Conservation (phyloP, 441 rosid species). For the Bruguiera hainesii region DNA sequence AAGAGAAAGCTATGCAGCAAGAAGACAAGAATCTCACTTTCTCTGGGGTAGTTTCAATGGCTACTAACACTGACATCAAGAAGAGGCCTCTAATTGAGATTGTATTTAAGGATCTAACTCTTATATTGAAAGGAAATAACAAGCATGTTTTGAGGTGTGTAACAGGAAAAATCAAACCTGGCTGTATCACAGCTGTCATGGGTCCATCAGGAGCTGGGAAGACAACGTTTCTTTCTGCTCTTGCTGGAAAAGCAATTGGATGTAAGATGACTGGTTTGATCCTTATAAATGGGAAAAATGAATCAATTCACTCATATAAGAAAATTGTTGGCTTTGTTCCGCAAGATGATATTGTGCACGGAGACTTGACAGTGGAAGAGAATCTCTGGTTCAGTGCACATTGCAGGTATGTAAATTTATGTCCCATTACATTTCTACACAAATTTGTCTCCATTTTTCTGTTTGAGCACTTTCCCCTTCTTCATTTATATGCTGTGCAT, state of each 20-base stretch:
- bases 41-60: slow-evolving; percentile 69
- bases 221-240: slow-evolving; percentile 83
- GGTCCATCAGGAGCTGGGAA: slow-evolving; percentile 97
- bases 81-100: slow-evolving; percentile 72
- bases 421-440: not conserved
- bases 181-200: slow-evolving; percentile 84
- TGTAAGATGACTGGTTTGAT: slow-evolving; percentile 60
- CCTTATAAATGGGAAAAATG: slow-evolving; percentile 67
- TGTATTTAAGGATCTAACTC: slow-evolving; percentile 67
- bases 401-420: slow-evolving; percentile 53
- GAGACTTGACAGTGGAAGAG: slow-evolving; percentile 95
- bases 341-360: slow-evolving; percentile 95
- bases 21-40: slow-evolving; percentile 59
- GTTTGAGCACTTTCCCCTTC: not conserved
- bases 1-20: slow-evolving; percentile 68
- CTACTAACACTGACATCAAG: slow-evolving; percentile 45
- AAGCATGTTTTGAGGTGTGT: slow-evolving; percentile 71
- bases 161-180: slow-evolving; percentile 78
- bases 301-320: slow-evolving; percentile 72
- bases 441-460: not conserved
- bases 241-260: slow-evolving; percentile 74
- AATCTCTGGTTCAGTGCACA: slow-evolving; percentile 93
- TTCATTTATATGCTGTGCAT: not conserved
- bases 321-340: slow-evolving; percentile 93
- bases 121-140: slow-evolving; percentile 62